Conservation (phyloP, 495 filamentous ascomycete species). For the Sporormia fimetaria region DNA sequence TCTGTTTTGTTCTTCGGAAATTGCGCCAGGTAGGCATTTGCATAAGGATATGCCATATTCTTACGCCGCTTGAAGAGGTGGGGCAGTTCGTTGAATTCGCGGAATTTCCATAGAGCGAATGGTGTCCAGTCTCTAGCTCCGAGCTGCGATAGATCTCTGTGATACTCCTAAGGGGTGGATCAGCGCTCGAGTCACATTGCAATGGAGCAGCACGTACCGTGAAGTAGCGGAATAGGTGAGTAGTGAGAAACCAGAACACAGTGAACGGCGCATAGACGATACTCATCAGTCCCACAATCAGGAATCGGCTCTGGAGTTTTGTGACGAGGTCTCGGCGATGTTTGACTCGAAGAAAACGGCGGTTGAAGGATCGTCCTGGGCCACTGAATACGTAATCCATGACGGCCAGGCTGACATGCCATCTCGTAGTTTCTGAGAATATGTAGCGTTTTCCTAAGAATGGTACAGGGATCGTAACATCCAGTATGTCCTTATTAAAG, state of each 20-base stretch:
- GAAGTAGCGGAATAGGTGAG: conserved; percentile 88
- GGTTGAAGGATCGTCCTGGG: conserved; percentile 60
- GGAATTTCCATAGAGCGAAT: conserved; percentile 93
- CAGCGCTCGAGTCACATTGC: conserved; percentile 6
- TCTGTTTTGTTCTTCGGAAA: conserved; percentile 92
- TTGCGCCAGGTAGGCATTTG: conserved; percentile 83
- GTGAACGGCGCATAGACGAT: conserved; percentile 75
- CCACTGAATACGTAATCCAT: conserved; percentile 92
- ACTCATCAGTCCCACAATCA: conserved; percentile 74
- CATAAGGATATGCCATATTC: conserved; percentile 92
- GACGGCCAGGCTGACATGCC: conserved; percentile 78
- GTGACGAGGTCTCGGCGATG: conserved; percentile 69
- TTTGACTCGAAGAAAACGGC: conserved; percentile 69
- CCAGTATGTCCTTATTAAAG: conserved; percentile 89
- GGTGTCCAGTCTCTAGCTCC: conserved; percentile 82
- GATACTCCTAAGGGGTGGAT: conserved; percentile 53
- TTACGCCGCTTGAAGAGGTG: conserved; percentile 81
- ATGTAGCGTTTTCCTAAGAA: conserved; percentile 67
- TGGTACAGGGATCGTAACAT: conserved; percentile 75
- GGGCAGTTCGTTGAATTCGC: conserved; percentile 92
- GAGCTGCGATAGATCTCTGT: conserved; percentile 76
- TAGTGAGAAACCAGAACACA: conserved; percentile 65
- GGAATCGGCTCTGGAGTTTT: conserved; percentile 60
- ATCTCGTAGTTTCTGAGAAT: conserved; percentile 73
- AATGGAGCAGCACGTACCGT: conserved; percentile 46